Evolutionary conservation across 2,329 filamentous ascomycete species (phyloP).

Genomic region (Mollisia scopiformis): DNA sequence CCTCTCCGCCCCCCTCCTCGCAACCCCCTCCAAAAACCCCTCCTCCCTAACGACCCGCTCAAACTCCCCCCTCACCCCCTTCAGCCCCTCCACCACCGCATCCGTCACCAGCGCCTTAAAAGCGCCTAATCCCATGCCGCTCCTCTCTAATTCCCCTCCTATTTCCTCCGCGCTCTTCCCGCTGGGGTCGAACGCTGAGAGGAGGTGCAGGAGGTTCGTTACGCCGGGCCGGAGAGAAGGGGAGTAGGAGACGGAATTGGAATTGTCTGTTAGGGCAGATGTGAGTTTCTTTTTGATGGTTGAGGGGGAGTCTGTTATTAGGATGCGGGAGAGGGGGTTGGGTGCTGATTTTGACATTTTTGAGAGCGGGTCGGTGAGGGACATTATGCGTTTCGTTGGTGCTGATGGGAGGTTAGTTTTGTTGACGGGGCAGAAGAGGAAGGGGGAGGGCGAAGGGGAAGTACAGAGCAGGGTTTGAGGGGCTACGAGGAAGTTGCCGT

Average conservation of each 20-base stretch:
- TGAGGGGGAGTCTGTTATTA: conserved; percentile 72
- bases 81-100: conserved; percentile 55
- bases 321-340: conserved; percentile 74
- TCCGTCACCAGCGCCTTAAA: conserved; percentile 69
- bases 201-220: conserved; percentile 81
- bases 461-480: conserved; percentile 76
- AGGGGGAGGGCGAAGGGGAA: conserved; percentile 16
- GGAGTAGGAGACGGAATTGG: conserved; percentile 71
- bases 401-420: conserved; percentile 26
- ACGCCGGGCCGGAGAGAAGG: conserved; percentile 73
- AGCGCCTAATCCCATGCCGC: conserved; percentile 51
- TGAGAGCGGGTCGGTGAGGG: conserved; percentile 71
- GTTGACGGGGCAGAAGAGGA: not conserved
- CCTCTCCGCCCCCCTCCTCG: conserved; percentile 58
- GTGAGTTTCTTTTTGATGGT: conserved; percentile 72
- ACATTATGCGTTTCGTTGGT: conserved; percentile 86
- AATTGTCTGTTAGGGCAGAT: conserved; percentile 76
- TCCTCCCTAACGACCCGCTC: conserved; percentile 50
- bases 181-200: conserved; percentile 66
- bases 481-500: conserved; percentile 56
- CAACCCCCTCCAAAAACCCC: conserved; percentile 59
- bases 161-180: conserved; percentile 45
- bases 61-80: conserved; percentile 60
- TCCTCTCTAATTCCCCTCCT: conserved; percentile 39
- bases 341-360: conserved; percentile 96